Conservation (phyloP, 2,329 filamentous ascomycete species). For the Corynespora cassiicola region DNA sequence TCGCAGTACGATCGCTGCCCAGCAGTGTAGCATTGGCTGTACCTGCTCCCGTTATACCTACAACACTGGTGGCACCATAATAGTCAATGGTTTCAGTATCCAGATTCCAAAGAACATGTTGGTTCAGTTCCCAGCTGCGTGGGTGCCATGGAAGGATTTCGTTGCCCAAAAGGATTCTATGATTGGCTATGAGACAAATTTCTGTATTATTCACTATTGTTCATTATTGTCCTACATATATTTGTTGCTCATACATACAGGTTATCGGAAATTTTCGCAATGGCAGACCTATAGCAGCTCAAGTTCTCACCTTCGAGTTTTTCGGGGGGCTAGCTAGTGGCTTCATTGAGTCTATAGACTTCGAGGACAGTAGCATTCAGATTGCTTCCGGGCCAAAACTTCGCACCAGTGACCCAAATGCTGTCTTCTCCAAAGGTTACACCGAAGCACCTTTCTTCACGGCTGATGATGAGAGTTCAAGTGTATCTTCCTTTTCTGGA, state of each 20-base stretch:
- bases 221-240: no score
- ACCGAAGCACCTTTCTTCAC: constrained; percentile 49
- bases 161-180: constrained; percentile 11
- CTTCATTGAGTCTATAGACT: constrained; percentile 32
- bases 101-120: constrained; percentile 54
- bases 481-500: constrained; percentile 52
- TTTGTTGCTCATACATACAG: no score
- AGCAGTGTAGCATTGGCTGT: no score
- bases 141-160: constrained; percentile 44
- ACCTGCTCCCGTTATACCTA: no score
- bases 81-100: constrained; percentile 51
- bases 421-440: constrained; percentile 49
- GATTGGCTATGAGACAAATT: no score
- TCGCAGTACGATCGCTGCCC: no score
- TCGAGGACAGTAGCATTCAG: constrained; percentile 36
- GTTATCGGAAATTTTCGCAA: constrained; percentile 44
- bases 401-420: constrained; percentile 50
- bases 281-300: constrained; percentile 38
- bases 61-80: constrained; percentile 54
- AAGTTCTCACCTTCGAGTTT: constrained; percentile 38
- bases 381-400: constrained; percentile 36
- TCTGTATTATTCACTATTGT: no score
- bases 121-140: constrained; percentile 54
- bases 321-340: constrained; percentile 35
- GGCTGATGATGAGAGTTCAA: constrained; percentile 55